These are phyloP conservation scores for Rusavskia elegans DNA, from an alignment of 495 filamentous ascomycete species.

Conservation along the genomic window DNA sequence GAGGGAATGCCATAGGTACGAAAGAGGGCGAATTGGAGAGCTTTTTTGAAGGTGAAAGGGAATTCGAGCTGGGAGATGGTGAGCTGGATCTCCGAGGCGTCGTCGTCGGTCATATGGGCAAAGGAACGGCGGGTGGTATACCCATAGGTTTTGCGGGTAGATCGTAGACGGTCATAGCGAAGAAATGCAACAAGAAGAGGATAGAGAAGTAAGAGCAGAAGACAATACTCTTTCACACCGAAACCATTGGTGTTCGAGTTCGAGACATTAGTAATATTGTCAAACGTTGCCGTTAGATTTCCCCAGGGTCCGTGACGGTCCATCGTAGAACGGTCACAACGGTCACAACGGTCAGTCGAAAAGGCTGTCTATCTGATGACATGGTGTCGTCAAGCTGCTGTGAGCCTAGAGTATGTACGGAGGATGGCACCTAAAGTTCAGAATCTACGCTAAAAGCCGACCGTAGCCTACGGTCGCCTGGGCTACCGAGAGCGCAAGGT, in stretches of 20 bases:
- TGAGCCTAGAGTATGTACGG: too few species aligned
- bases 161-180: slow-evolving; percentile 31
- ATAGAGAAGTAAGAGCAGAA: slow-evolving; percentile 15
- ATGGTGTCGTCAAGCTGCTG: too few species aligned
- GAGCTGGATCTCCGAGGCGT: slow-evolving; percentile 41
- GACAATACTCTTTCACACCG: neutral
- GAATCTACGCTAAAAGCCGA: too few species aligned
- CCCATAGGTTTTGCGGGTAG: slow-evolving; percentile 29
- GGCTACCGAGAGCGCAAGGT: too few species aligned
- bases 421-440: too few species aligned
- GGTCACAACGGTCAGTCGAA: too few species aligned
- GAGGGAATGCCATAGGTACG: slow-evolving; percentile 53
- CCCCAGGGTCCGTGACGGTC: too few species aligned
- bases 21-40: slow-evolving; percentile 51
- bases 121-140: slow-evolving; percentile 39
- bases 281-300: too few species aligned
- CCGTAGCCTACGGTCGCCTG: too few species aligned
- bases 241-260: neutral
- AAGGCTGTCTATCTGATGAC: too few species aligned
- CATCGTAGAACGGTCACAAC: too few species aligned
- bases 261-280: too few species aligned
- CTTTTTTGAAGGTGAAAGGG: slow-evolving; percentile 36
- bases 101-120: slow-evolving; percentile 43
- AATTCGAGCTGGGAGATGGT: slow-evolving; percentile 36
- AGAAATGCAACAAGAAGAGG: slow-evolving; percentile 22